Conservation (phyloP, 257 asterid species). For the Fraxinus cuspidata region DNA sequence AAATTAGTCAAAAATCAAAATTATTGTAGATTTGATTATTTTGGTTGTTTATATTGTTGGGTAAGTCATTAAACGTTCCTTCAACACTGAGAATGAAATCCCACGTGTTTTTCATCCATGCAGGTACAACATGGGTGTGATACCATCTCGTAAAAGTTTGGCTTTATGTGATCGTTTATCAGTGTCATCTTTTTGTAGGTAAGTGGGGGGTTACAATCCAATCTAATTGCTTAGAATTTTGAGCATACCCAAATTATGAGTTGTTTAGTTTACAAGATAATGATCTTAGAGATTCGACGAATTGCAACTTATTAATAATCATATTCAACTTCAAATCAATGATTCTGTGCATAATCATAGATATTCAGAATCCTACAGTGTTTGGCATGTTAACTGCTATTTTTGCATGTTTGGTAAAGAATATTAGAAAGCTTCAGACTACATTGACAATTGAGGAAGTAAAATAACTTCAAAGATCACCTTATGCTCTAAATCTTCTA, state of each 20-base stretch:
- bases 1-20: neutral
- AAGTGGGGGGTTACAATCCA: slow-evolving; percentile 18
- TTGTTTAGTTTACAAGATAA: neutral
- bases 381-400: too few species aligned
- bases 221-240: neutral
- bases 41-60: neutral
- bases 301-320: too few species aligned
- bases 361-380: too few species aligned
- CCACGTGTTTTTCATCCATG: slow-evolving; percentile 15
- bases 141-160: slow-evolving; percentile 81
- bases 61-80: neutral
- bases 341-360: neutral
- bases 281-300: neutral
- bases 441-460: too few species aligned
- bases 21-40: neutral
- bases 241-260: neutral
- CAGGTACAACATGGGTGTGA: slow-evolving; percentile 96
- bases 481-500: too few species aligned
- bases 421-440: too few species aligned
- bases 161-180: slow-evolving; percentile 78
- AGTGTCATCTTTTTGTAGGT: slow-evolving; percentile 89
- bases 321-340: too few species aligned
- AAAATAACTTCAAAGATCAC: too few species aligned
- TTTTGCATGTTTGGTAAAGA: too few species aligned
- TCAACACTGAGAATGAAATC: neutral